Base-by-base conservation (phyloP, 768 basidiomycete species). In the Boletus rubroflammeus region DNA sequence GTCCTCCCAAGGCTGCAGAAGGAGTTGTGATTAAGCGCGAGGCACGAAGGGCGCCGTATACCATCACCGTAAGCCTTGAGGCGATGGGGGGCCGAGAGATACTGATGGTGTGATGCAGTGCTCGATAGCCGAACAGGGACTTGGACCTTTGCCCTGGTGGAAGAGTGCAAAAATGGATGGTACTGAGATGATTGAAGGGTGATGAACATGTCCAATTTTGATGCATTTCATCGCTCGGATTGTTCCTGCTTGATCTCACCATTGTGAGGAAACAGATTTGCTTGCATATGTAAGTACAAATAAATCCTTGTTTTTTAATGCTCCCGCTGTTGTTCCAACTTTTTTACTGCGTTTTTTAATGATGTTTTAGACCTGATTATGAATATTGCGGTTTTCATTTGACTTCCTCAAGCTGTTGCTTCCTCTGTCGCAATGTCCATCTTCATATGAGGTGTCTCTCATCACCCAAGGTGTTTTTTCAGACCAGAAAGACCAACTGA, bases 91-190 rank as follows among this genome's bases (percentile, higher is more conserved):
- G 9, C 26, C 17, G 4, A 26, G 14, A 29, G 32, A 34, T 26
- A 14, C 6, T 45, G 32, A 57, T 42, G 46, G 17, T 25, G 50
- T 19, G 9, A n/a, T 43, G 29, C n/a, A 92, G 90, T 88, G 85
- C 58, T 90, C 90, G 2, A 89, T 92, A 56, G 81, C 83, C 13
- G 90, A 90, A 67, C 88, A 91, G 63, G 90, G 91, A 6, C 73
- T 93, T 5, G 90, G 90, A 0, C 88, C 87, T 14, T 71, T 83
- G 2, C 64, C 81, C 0, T 92, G 89, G 89, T 91, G 90, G 89
- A 82, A 78, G 63, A 76, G 76, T 14, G 75, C 73, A 34, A 72
- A 71, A 35, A 56, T 76, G 4, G 70, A 75, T 31, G 75, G 75
- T 36, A 79, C 70, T 43, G 67, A 66, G 3, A 73, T 73, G 67